These are phyloP conservation scores for Avicennia marina DNA, from an alignment of 257 asterid species.

Conservation along the genomic window DNA sequence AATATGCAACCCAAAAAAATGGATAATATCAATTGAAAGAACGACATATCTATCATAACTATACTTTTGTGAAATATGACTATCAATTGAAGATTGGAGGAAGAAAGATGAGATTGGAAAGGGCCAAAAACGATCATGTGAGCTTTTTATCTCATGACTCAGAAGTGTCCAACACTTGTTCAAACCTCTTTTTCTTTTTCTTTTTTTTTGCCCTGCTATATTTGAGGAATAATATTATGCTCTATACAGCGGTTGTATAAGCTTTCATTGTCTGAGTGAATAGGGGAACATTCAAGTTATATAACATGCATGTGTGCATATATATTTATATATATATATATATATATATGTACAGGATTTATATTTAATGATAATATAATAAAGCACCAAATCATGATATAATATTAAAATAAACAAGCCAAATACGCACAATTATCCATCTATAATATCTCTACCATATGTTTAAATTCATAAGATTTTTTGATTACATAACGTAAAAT, in stretches of 20 bases:
- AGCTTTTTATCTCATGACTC: conserved; percentile 16
- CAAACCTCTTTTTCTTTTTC: conserved; percentile 10
- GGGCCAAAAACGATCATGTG: conserved; percentile 23
- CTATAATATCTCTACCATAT: no score
- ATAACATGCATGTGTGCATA: no score
- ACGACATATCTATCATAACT: neutral
- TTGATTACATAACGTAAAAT: no score
- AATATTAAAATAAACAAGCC: no score
- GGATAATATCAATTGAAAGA: conserved; percentile 12
- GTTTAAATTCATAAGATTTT: no score
- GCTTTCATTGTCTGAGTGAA: neutral
- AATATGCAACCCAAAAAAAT: no score
- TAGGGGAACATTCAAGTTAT: no score
- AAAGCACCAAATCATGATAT: no score
- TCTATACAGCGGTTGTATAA: neutral
- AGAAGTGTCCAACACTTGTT: conserved; percentile 14
- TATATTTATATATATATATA: no score
- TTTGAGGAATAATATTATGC: conserved; percentile 9
- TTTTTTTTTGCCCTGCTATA: conserved; percentile 6
- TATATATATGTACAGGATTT: no score
- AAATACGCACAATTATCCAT: no score
- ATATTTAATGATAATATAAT: no score
- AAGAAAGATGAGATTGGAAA: neutral
- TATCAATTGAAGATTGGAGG: conserved; percentile 12
- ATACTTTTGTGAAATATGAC: conserved; percentile 14